Conservation (phyloP, 768 basidiomycete genomes). For the Trametes sanguinea region DNA sequence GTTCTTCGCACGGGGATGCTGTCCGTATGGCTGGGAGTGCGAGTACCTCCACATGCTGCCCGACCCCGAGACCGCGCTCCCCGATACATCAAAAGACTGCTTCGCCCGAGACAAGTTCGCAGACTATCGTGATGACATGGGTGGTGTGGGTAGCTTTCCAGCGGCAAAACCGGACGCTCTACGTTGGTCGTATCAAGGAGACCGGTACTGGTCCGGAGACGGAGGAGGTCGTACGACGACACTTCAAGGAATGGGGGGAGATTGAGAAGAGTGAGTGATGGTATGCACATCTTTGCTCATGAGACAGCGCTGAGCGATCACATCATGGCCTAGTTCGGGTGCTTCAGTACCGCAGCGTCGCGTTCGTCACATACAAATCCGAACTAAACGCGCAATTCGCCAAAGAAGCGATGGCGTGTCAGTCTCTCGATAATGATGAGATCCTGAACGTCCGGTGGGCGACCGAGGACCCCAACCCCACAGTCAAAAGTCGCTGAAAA, state of each 20-base stretch:
- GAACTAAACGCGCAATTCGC: constrained; percentile 93
- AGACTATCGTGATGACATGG: constrained; percentile 99
- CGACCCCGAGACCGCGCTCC: constrained; percentile 62
- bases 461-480: constrained; percentile 97
- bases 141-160: constrained; percentile 98
- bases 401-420: constrained; percentile 98
- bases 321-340: constrained; percentile 64
- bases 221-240: constrained; percentile 85
- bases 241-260: constrained; percentile 95
- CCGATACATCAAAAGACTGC: constrained; percentile 94
- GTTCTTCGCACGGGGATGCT: constrained; percentile 95
- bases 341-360: constrained; percentile 91
- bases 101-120: constrained; percentile 97
- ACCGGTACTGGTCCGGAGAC: constrained; percentile 86
- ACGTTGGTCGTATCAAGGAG: constrained; percentile 93
- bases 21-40: constrained; percentile 98
- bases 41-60: constrained; percentile 93
- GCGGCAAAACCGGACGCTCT: constrained; percentile 90
- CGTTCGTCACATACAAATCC: constrained; percentile 92
- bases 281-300: neutral
- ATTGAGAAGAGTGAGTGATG: constrained; percentile 85
- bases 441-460: constrained; percentile 99
- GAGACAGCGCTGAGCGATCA: constrained; percentile 23
- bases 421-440: constrained; percentile 95
- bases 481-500: constrained; percentile 86